A percentile compares a stretch with the other conserved stretches of the same genome.
phyloP scores from a whole-genome alignment of 257 asterid genomes.

The Avicennia marina region DNA sequence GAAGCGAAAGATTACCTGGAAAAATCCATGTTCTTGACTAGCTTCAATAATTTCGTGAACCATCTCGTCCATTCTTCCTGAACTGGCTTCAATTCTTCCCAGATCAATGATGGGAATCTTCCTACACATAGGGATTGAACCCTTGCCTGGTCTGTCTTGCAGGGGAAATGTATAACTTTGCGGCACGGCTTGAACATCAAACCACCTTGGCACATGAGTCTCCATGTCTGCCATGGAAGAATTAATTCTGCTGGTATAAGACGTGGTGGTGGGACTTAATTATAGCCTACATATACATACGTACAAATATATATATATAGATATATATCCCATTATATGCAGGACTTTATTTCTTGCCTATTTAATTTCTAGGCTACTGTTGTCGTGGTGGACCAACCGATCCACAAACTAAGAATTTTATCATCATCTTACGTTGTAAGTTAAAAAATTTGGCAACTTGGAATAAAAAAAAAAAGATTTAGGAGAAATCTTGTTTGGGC shows the following conservation, averaged over 20 bases:
- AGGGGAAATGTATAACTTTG: conserved; percentile 30
- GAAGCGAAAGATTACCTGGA: no score
- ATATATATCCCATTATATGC: conserved; percentile 1
- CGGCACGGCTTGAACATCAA: conserved; percentile 46
- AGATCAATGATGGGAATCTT: conserved; percentile 46
- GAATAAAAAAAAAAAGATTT: conserved; percentile 13
- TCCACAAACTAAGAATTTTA: conserved; percentile 9
- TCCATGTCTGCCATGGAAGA: conserved; percentile 15
- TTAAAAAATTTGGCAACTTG: conserved; percentile 20
- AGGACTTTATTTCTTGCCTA: background rate
- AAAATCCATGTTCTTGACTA: conserved; percentile 44
- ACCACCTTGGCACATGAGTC: conserved; percentile 35
- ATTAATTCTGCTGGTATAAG: background rate
- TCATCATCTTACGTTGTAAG: conserved; percentile 13
- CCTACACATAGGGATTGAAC: conserved; percentile 28
- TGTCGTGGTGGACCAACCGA: conserved; percentile 28
- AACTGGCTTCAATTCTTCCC: background rate
- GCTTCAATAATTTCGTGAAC: conserved; percentile 35
- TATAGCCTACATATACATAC: no score
- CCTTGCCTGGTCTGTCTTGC: conserved; percentile 45
- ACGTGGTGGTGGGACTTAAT: background rate
- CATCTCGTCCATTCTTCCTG: conserved; percentile 10
- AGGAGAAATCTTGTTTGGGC: conserved; percentile 1
- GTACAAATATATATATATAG: no score
- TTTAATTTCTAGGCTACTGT: conserved; percentile 10